Evolutionary conservation across 2,329 filamentous ascomycete genomes (phyloP), one percentile per base, ranked within the genome.

Genomic region (Calonectria honghensis): DNA sequence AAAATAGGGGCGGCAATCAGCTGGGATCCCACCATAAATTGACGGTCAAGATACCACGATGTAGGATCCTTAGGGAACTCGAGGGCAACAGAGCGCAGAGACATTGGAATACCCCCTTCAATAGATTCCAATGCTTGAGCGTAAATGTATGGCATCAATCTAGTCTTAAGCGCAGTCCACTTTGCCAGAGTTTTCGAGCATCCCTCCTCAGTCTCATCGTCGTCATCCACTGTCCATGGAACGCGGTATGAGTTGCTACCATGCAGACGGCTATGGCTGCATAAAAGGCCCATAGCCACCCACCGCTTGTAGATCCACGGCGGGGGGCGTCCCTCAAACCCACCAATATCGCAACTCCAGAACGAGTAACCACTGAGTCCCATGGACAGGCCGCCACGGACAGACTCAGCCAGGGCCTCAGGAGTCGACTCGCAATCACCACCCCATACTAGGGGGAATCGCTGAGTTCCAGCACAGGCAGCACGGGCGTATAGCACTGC

Each of bases 261-360:
- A 81, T 95, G 93, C 14, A 95, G 88, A 18, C 93, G 89, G 48
- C 92, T 94, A 83, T 95, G 93, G 13, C 90, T 91, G 78, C 92
- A 94, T 51, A 95, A 85, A 1, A 95, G 87, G 0, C 93, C 93
- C 83, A 95, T 94, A n/a, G 93, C 93, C 7, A 95, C 93, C 93
- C 93, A 95, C 64, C 93, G 91, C 85, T 95, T 95, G 85, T 95
- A 95, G 79, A 95, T 90, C 86, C 91, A 92, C 0, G 91, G 92
- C 2, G 88, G 89, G 4, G 93, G 93, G 5, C 85, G 89, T 3
- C 93, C 93, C 81, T 95, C 93, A 78, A 95, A 94, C 0, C 93
- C 93, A 64, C 93, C 93, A 78, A 94, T 94, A 80, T 94, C 93
- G 76, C 91, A 92, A 41, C 91, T 92, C 92, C 93, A 94, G 84